A percentile compares a stretch with the other conserved stretches of the same genome.
phyloP scores from a whole-genome alignment of 805 yeast species.

The Jamesozyma spencerorum region DNA sequence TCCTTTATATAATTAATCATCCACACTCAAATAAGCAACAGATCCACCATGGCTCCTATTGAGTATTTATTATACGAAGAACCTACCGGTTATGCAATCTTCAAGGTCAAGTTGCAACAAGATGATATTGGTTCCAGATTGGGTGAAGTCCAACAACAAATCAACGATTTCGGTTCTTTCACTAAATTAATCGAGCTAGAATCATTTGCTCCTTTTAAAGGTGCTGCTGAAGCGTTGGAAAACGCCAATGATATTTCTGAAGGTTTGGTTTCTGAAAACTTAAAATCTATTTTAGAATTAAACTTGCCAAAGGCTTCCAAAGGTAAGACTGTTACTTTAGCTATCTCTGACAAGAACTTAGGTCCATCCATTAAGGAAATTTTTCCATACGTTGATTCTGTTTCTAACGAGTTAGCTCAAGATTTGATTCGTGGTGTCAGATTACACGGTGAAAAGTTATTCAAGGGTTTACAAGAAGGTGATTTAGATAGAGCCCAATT shows the following conservation, averaged over 20 bases:
- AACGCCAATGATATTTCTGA: slow-evolving; percentile 97
- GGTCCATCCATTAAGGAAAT: slow-evolving; percentile 94
- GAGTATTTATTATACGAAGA: slow-evolving; percentile 94
- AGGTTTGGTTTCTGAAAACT: slow-evolving; percentile 88
- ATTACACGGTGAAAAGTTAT: slow-evolving; percentile 76
- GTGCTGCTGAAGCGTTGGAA: slow-evolving; percentile 98
- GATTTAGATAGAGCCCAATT: slow-evolving; percentile 96
- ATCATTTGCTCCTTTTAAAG: slow-evolving; percentile 96
- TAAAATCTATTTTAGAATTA: slow-evolving; percentile 80
- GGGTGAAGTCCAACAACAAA: slow-evolving; percentile 88
- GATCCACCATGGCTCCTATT: slow-evolving; percentile 49
- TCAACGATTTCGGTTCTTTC: slow-evolving; percentile 75
- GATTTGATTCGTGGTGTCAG: slow-evolving; percentile 93
- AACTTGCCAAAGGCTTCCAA: slow-evolving; percentile 75
- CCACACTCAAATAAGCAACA: neutral
- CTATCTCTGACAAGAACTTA: slow-evolving; percentile 87
- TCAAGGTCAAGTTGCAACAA: slow-evolving; percentile 87
- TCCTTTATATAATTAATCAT: neutral
- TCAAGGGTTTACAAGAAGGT: slow-evolving; percentile 87
- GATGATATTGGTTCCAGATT: slow-evolving; percentile 87
- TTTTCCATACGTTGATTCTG: slow-evolving; percentile 83
- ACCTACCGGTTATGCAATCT: slow-evolving; percentile 96
- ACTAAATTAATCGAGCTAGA: slow-evolving; percentile 89
- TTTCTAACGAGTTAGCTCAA: slow-evolving; percentile 85
- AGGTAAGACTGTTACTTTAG: slow-evolving; percentile 58